Evolutionary conservation across 2,329 filamentous ascomycete genomes (phyloP).

Genomic region (Aspergillus viridinutans): DNA sequence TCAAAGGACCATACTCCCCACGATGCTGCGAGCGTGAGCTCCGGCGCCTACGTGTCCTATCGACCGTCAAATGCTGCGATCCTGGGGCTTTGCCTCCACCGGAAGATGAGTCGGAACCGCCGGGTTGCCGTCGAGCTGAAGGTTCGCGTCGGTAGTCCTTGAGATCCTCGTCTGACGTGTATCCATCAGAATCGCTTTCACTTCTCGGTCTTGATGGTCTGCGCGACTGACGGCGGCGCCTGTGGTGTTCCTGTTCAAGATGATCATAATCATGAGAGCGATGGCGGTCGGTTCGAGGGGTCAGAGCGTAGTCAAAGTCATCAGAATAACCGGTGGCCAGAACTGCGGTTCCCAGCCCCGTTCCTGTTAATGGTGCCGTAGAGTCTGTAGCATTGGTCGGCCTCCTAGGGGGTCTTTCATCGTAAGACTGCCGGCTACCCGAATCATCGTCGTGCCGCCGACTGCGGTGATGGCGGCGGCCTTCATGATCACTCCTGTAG

Average conservation of each 20-base stretch:
- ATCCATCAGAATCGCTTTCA: slow-evolving; percentile 25
- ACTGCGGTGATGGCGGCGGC: slow-evolving; percentile 39
- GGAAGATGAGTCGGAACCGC: slow-evolving; percentile 24
- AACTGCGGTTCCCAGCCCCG: slow-evolving; percentile 35
- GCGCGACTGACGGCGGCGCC: slow-evolving; percentile 21
- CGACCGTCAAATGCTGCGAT: slow-evolving; percentile 15
- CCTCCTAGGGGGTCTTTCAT: slow-evolving; percentile 19
- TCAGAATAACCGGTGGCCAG: slow-evolving; percentile 35
- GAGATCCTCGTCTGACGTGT: slow-evolving; percentile 32
- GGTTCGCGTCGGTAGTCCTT: slow-evolving; percentile 28
- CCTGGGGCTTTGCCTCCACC: slow-evolving; percentile 17
- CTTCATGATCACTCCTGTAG: slow-evolving; percentile 43
- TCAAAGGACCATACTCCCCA: slow-evolving; percentile 11
- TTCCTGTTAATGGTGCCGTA: slow-evolving; percentile 13
- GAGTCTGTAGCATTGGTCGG: slow-evolving; percentile 9
- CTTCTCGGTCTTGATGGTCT: slow-evolving; percentile 18
- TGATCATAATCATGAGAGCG: slow-evolving; percentile 19
- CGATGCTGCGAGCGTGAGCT: slow-evolving; percentile 24
- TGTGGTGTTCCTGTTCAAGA: slow-evolving; percentile 10
- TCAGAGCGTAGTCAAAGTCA: slow-evolving; percentile 26
- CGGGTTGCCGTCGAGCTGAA: slow-evolving; percentile 19
- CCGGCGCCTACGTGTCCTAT: slow-evolving; percentile 17
- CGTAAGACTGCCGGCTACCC: slow-evolving; percentile 14
- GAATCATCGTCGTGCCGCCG: slow-evolving; percentile 20
- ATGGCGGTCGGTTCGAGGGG: slow-evolving; percentile 19